Conservation (phyloP, 139 green algal genomes). For the Chlorella sp. region DNA sequence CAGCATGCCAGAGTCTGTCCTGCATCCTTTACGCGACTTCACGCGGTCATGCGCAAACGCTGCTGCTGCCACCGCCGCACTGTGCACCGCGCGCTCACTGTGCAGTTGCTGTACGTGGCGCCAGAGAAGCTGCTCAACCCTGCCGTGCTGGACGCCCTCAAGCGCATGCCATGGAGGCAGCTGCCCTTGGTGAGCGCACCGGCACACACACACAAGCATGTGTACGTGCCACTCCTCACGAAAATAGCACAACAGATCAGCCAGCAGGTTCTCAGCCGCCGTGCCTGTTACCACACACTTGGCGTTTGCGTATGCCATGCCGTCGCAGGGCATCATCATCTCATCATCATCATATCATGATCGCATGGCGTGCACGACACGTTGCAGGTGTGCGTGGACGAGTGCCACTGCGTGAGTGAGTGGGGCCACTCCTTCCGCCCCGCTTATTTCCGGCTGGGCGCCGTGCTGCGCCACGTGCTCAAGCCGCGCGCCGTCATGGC, state of each 20-base stretch:
- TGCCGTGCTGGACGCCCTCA: constrained; percentile 57
- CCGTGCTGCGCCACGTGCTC: constrained; percentile 54
- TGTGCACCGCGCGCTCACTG: neutral
- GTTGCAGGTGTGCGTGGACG: constrained; percentile 69
- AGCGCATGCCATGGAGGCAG: constrained; percentile 8
- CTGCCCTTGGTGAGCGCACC: neutral
- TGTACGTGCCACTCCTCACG: too few species aligned
- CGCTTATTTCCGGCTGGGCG: constrained; percentile 67
- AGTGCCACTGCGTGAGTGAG: constrained; percentile 90
- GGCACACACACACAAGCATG: too few species aligned
- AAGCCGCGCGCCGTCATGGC: constrained; percentile 59
- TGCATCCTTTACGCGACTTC: too few species aligned
- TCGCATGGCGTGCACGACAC: too few species aligned
- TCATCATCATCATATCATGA: too few species aligned
- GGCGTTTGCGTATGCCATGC: too few species aligned
- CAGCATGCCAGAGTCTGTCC: too few species aligned
- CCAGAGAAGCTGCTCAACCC: constrained; percentile 80
- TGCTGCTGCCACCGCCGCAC: neutral
- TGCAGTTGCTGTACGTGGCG: constrained; percentile 79
- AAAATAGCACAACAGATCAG: too few species aligned
- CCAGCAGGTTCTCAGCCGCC: too few species aligned
- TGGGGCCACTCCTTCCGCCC: constrained; percentile 95
- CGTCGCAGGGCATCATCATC: too few species aligned
- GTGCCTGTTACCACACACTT: too few species aligned
- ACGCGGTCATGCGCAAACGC: too few species aligned